Evolutionary conservation across 2,329 filamentous ascomycete genomes (phyloP).

Genomic region (Hypomyces perniciosus): DNA sequence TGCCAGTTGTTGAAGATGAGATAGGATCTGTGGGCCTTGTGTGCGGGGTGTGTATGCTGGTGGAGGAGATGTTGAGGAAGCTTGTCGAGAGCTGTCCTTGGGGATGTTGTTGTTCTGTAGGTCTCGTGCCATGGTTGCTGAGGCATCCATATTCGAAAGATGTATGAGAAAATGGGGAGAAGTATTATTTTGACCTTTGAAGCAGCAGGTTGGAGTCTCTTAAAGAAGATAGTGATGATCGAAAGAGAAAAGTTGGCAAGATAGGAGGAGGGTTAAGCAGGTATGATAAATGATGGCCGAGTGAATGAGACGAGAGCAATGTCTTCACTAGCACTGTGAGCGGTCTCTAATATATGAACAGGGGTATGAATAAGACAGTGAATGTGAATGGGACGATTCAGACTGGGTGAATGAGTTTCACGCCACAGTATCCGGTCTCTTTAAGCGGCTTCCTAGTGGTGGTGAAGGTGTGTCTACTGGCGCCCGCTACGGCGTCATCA

Average conservation of each 20-base stretch:
- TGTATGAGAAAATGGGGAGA: background rate
- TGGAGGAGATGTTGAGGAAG: conserved; percentile 18
- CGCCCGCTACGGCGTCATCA: too few species aligned
- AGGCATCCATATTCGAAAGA: conserved; percentile 5
- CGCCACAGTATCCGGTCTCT: too few species aligned
- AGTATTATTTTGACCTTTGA: background rate
- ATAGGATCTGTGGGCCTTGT: conserved; percentile 10
- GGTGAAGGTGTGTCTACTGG: too few species aligned
- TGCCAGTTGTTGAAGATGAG: conserved; percentile 15
- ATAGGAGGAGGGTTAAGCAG: too few species aligned
- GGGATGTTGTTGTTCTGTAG: conserved; percentile 6
- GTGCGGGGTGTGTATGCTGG: conserved; percentile 26
- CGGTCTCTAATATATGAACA: too few species aligned
- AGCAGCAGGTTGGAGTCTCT: background rate
- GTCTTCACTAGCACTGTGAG: too few species aligned
- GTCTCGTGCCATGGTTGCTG: background rate
- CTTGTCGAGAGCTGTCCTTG: conserved; percentile 17
- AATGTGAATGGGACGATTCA: too few species aligned
- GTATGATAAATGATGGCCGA: too few species aligned
- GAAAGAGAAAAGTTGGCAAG: background rate
- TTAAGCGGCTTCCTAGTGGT: too few species aligned
- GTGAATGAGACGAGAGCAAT: too few species aligned
- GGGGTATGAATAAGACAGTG: too few species aligned
- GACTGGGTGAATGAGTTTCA: background rate
- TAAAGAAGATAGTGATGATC: background rate